Conservation (phyloP, 192 early-diverging fungal genomes). For the Geranomyces variabilis region DNA sequence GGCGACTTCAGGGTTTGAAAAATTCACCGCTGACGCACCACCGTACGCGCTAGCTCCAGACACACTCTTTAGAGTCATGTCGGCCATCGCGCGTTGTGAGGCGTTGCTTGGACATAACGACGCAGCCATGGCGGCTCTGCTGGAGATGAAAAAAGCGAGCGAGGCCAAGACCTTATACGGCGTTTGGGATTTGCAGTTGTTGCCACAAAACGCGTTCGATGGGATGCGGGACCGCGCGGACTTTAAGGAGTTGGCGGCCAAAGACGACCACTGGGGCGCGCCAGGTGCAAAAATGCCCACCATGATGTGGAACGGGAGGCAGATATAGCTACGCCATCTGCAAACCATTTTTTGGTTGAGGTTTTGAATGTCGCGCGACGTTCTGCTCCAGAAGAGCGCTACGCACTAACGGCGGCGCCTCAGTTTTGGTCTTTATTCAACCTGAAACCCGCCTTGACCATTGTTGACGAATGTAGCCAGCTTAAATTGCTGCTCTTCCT, state of each 20-base stretch:
- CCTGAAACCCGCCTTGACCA: no score
- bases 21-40: no score
- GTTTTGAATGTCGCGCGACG: no score
- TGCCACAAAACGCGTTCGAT: background rate
- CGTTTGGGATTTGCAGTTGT: background rate
- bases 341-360: no score
- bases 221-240: background rate
- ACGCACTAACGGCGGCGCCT: no score
- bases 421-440: no score
- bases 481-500: no score
- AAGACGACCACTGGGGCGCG: constrained; percentile 3
- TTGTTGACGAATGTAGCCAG: no score
- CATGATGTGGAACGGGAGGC: background rate
- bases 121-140: background rate
- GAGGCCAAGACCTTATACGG: background rate
- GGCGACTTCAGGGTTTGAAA: no score
- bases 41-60: no score
- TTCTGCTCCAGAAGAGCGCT: no score
- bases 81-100: background rate
- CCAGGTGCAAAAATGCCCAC: constrained; percentile 1
- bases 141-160: background rate
- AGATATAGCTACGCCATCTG: no score
- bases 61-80: background rate
- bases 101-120: background rate
- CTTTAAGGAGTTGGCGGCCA: background rate